Evolutionary conservation across 2,329 filamentous ascomycete genomes (phyloP).

Genomic region (Fusarium sp.): DNA sequence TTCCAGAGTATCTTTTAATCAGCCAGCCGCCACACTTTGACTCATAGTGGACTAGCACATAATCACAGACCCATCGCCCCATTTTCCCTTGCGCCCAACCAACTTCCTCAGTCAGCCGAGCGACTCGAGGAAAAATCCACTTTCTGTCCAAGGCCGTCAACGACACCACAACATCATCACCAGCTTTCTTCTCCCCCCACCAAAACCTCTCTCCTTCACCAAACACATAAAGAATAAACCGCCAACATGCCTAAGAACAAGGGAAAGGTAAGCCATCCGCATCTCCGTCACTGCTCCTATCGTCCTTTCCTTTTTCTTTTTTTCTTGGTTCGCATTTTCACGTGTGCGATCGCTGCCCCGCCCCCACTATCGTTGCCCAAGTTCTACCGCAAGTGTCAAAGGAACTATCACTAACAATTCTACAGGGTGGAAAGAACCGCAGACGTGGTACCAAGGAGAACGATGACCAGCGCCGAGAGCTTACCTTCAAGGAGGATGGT

Average conservation of each 20-base stretch:
- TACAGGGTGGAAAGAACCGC: slow-evolving; percentile 96
- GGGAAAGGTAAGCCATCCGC: slow-evolving; percentile 81
- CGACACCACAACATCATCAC: slow-evolving; percentile 45
- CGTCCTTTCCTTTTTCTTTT: neutral
- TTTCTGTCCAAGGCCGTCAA: slow-evolving; percentile 41
- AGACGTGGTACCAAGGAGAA: slow-evolving; percentile 99
- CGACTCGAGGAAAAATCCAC: slow-evolving; percentile 44
- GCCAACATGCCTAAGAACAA: slow-evolving; percentile 96
- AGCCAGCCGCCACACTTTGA: slow-evolving; percentile 31
- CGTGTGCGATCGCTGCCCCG: slow-evolving; percentile 43
- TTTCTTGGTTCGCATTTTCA: slow-evolving; percentile 24
- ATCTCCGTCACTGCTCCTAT: neutral
- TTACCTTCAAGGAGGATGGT: slow-evolving; percentile 98
- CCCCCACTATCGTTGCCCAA: slow-evolving; percentile 47
- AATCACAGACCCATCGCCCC: slow-evolving; percentile 29
- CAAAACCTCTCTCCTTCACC: slow-evolving; percentile 12
- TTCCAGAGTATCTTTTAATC: neutral
- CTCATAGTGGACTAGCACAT: slow-evolving; percentile 25
- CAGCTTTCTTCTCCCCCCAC: slow-evolving; percentile 27
- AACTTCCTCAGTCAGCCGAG: slow-evolving; percentile 36
- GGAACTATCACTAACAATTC: slow-evolving; percentile 35
- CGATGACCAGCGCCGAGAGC: slow-evolving; percentile 98
- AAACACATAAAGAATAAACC: slow-evolving; percentile 19
- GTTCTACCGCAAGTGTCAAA: slow-evolving; percentile 27
- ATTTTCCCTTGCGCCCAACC: slow-evolving; percentile 21